Evolutionary conservation across 176 grass and related monocot genomes (phyloP).

Genomic region (Avena sativa): DNA sequence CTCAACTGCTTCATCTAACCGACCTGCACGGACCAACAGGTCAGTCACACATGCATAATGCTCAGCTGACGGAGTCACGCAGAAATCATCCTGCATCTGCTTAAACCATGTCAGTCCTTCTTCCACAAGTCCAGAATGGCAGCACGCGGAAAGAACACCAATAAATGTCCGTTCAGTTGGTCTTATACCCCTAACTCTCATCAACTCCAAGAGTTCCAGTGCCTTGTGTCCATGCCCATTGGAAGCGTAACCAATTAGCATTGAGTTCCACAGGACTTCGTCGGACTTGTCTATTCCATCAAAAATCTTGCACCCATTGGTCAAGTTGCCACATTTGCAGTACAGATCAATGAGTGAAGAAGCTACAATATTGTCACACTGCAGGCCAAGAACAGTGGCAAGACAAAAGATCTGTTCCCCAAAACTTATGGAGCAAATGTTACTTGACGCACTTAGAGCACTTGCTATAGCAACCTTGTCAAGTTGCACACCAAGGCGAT

Average conservation of each 20-base stretch:
- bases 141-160: slow-evolving; percentile 73
- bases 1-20: slow-evolving; percentile 69
- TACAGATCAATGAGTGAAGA: slow-evolving; percentile 77
- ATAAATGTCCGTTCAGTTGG: slow-evolving; percentile 67
- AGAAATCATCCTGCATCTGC: slow-evolving; percentile 59
- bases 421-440: slow-evolving; percentile 64
- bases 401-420: slow-evolving; percentile 70
- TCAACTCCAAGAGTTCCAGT: slow-evolving; percentile 52
- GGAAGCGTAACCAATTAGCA: slow-evolving; percentile 77
- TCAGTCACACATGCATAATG: slow-evolving; percentile 70
- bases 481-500: slow-evolving; percentile 48
- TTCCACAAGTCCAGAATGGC: slow-evolving; percentile 65
- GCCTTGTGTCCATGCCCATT: slow-evolving; percentile 71
- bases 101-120: slow-evolving; percentile 76
- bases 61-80: slow-evolving; percentile 56
- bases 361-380: slow-evolving; percentile 49
- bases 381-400: slow-evolving; percentile 52
- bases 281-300: slow-evolving; percentile 37
- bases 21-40: slow-evolving; percentile 67
- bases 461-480: slow-evolving; percentile 72
- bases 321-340: slow-evolving; percentile 71
- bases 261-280: slow-evolving; percentile 72
- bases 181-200: slow-evolving; percentile 50
- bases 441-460: slow-evolving; percentile 68
- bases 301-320: slow-evolving; percentile 58